Percentiles rank a stretch among this genome's conserved stretches.
phyloP scores from a whole-genome alignment of 352 stramenopile species.

The Phytophthora constricta region DNA sequence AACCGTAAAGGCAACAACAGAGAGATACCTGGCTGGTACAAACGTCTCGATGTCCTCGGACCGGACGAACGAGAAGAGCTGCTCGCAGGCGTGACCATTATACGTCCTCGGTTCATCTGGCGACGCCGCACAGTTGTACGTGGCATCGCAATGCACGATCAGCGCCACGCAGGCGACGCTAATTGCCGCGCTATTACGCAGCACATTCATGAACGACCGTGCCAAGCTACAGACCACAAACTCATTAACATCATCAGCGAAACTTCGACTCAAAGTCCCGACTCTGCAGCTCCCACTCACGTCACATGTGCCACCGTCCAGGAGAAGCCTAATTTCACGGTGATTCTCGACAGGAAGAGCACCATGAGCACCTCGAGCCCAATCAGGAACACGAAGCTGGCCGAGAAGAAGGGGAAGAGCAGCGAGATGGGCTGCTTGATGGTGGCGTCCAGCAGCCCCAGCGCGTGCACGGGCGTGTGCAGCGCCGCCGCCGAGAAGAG shows the following conservation, averaged over 20 bases:
- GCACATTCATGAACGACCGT: conserved; percentile 82
- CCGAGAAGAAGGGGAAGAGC: conserved; percentile 87
- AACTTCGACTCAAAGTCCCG: background rate
- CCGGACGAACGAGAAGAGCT: conserved; percentile 77
- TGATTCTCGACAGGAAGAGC: conserved; percentile 64
- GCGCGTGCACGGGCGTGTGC: conserved; percentile 74
- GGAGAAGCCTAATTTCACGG: conserved; percentile 55
- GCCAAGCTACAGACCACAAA: conserved; percentile 42
- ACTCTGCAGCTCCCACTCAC: conserved; percentile 39
- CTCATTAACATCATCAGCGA: conserved; percentile 2
- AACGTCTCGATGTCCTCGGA: conserved; percentile 54
- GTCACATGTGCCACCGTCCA: conserved; percentile 77
- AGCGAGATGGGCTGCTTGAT: conserved; percentile 90
- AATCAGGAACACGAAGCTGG: conserved; percentile 80
- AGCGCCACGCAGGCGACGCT: conserved; percentile 84
- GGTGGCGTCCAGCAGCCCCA: conserved; percentile 77
- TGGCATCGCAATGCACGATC: conserved; percentile 83
- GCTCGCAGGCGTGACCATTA: conserved; percentile 80
- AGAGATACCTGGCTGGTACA: conserved; percentile 63
- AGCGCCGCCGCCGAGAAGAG: conserved; percentile 78
- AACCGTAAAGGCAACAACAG: background rate
- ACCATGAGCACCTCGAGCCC: conserved; percentile 75
- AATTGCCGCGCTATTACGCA: conserved; percentile 84
- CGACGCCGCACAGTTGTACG: conserved; percentile 47
- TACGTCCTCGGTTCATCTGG: conserved; percentile 57